A percentile compares a stretch with the other conserved stretches of the same genome.
phyloP scores from a whole-genome alignment of 2,329 filamentous ascomycete genomes.

The Dendryphion nanum region DNA sequence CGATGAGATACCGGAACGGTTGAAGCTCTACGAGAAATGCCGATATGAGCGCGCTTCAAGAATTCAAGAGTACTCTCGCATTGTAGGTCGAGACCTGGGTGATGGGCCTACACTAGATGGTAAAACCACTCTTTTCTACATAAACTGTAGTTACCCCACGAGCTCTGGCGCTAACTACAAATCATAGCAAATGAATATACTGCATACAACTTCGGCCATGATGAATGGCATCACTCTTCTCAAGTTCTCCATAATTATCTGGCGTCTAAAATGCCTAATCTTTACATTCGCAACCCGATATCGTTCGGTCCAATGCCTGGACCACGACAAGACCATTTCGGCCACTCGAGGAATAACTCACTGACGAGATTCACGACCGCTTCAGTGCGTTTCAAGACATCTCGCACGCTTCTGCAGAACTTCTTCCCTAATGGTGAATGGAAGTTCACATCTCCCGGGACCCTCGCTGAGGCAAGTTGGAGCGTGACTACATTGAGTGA shows the following conservation, averaged over 20 bases:
- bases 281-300: slow-evolving; percentile 45
- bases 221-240: slow-evolving; percentile 57
- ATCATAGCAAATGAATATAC: slow-evolving; percentile 37
- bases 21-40: slow-evolving; percentile 60
- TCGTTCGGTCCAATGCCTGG: slow-evolving; percentile 43
- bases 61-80: slow-evolving; percentile 59
- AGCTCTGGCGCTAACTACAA: no score
- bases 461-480: slow-evolving; percentile 40
- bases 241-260: slow-evolving; percentile 53
- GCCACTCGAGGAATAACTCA: slow-evolving; percentile 18
- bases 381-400: slow-evolving; percentile 42
- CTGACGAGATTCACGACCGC: slow-evolving; percentile 37
- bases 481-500: slow-evolving; percentile 41
- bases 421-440: slow-evolving; percentile 39
- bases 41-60: slow-evolving; percentile 57
- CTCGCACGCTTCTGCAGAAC: slow-evolving; percentile 41
- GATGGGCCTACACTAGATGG: slow-evolving; percentile 29
- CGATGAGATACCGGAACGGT: slow-evolving; percentile 53
- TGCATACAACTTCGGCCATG: slow-evolving; percentile 57
- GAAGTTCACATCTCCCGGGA: slow-evolving; percentile 38
- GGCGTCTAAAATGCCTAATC: slow-evolving; percentile 42
- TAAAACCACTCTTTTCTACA: no score
- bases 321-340: slow-evolving; percentile 33
- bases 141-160: no score
- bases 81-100: slow-evolving; percentile 50